Base-by-base conservation (phyloP, 345 rosid species). In the Corymbia maculata region DNA sequence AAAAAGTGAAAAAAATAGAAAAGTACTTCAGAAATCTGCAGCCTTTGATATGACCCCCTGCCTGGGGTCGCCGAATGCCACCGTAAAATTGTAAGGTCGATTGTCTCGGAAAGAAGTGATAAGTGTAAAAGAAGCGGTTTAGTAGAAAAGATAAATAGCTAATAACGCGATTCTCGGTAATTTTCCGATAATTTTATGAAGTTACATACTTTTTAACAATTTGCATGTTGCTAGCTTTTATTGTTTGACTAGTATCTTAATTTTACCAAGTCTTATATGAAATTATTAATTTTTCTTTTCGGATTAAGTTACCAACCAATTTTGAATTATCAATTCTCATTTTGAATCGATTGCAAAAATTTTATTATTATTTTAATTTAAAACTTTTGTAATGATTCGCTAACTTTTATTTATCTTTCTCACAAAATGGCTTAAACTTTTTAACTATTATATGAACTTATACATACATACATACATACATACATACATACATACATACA, bases 301-400 rank as follows among this genome's bases (percentile, higher is more conserved):
- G 16, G 7, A 68, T 68, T 68, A 68, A 32, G 42, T 68, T 32
- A 68, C 22, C 45, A 32, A 32, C 45, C 8, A 32, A 32, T 68
- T 66, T 66, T 68, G 45, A 68, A 68, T 32, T 32, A 68, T 9
- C 21, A 68, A 68, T 36, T 68, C 6, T 32, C 79, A 32, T 68
- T 68, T 19, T 32, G 7, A 68, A 32, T 32, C 1, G 3, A 32
- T 42, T 68, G 19, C 79, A 19, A 16, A 16, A 3, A 13, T n/a
- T n/a, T 64, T 11, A 28, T 64, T 6, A n/a, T 64, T 64, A n/a
- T n/a, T 64, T n/a, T 64, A 64, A 64, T 59, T 11, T 64, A 7
- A 13, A 64, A n/a, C 0, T 1, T n/a, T 64, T 14, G 4, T 14
- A n/a, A 14, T 16, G 17, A 13, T n/a, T 64, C 4, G n/a, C 36